These are phyloP conservation scores for Fusarium sp. DNA, from an alignment of 2,329 filamentous ascomycete genomes.

Conservation along the genomic window DNA sequence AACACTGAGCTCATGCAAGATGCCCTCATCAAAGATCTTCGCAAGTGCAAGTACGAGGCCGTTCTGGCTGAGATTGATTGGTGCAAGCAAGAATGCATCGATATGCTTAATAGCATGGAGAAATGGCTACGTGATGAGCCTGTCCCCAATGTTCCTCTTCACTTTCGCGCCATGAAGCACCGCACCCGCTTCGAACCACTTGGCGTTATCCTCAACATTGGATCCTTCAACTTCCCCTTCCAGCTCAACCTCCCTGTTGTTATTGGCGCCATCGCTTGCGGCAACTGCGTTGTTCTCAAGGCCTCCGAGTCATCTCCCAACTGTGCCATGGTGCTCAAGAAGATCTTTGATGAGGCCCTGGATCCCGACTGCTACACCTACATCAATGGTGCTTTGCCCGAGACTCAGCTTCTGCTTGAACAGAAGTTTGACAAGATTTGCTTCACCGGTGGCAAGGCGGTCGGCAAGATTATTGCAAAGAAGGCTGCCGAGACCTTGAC, in stretches of 20 bases:
- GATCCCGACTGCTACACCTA: conserved; percentile 81
- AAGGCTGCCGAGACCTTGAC: conserved; percentile 92
- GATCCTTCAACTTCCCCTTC: conserved; percentile 94
- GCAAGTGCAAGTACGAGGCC: conserved; percentile 81
- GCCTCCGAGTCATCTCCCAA: conserved; percentile 85
- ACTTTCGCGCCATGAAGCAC: conserved; percentile 76
- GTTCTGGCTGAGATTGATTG: conserved; percentile 80
- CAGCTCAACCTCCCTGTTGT: conserved; percentile 82
- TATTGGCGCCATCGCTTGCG: conserved; percentile 90
- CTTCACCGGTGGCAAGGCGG: conserved; percentile 84
- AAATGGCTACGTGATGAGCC: conserved; percentile 87
- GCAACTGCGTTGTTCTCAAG: conserved; percentile 91
- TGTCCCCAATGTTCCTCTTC: conserved; percentile 74
- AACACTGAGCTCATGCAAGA: conserved; percentile 77
- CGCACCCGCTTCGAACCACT: conserved; percentile 88
- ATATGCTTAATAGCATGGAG: conserved; percentile 80
- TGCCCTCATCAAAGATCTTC: conserved; percentile 81
- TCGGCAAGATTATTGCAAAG: conserved; percentile 88
- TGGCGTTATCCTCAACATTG: conserved; percentile 85
- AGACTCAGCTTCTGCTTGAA: conserved; percentile 84
- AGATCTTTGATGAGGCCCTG: conserved; percentile 79
- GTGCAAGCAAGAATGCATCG: conserved; percentile 83
- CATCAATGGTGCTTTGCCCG: conserved; percentile 82
- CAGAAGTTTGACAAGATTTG: conserved; percentile 98
- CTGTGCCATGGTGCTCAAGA: conserved; percentile 81